A percentile compares a stretch with the other conserved stretches of the same genome.
These are phyloP conservation scores for Trichocladium uniseriatum DNA, from an alignment of 495 filamentous ascomycete genomes.

Conservation along the genomic window DNA sequence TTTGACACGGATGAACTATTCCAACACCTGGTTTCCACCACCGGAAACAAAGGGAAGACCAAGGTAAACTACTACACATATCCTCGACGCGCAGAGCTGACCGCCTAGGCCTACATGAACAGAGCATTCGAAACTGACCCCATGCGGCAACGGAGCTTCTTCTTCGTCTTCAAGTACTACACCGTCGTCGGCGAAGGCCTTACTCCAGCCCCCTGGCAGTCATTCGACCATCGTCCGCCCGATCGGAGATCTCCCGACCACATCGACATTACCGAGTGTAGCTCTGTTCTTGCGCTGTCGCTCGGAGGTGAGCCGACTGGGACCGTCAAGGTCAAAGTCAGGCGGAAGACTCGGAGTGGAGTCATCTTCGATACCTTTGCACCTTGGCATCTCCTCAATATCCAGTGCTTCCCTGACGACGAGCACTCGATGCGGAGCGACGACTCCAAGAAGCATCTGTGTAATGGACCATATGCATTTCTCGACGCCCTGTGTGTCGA, in stretches of 20 bases:
- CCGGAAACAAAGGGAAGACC: conserved; percentile 25
- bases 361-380: conserved; percentile 38
- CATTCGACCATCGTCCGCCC: conserved; percentile 23
- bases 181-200: conserved; percentile 36
- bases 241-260: conserved; percentile 34
- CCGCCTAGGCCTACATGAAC: conserved; percentile 25
- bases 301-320: conserved; percentile 32
- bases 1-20: conserved; percentile 49
- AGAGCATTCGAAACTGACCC: conserved; percentile 30
- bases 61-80: conserved; percentile 8
- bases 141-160: conserved; percentile 37
- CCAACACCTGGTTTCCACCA: conserved; percentile 30
- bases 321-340: conserved; percentile 27
- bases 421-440: conserved; percentile 38
- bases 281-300: conserved; percentile 40
- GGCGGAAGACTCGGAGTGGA: conserved; percentile 27
- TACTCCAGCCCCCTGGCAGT: conserved; percentile 44
- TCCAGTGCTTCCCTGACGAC: conserved; percentile 47
- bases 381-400: conserved; percentile 44
- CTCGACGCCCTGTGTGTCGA: conserved; percentile 40
- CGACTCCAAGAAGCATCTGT: conserved; percentile 37
- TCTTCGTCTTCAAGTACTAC: conserved; percentile 49
- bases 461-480: conserved; percentile 47
- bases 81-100: not conserved
- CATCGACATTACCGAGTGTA: conserved; percentile 42